Evolutionary conservation across 371 early-diverging fungal species (phyloP), one percentile per base, ranked within the genome.

Genomic region (Furculomyces boomerangus): DNA sequence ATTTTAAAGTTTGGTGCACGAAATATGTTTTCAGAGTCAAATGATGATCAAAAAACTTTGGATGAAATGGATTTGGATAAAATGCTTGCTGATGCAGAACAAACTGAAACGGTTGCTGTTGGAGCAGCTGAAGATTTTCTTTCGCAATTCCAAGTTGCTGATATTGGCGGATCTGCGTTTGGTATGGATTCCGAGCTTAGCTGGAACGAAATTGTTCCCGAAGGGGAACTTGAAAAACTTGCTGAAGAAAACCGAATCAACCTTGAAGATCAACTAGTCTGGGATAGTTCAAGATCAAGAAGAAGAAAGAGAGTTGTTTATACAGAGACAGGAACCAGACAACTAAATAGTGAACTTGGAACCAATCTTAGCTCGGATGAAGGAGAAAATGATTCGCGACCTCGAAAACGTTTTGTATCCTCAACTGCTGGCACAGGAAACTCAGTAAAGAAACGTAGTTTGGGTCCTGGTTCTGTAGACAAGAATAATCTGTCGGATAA

Each of bases 1-100:
- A 89, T 98, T 51, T 78, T 98, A 51, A 93, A 97, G 64, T 98
- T 98, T 70, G 98, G 98, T 24, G 97, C 97, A 0, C 78, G 85
- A 70, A 91, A 90, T 56, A 82, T 98, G 78, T 98, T 98, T 65
- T 78, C 82, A 35, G 76, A 81, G n/a, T 78, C 80, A 14, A 73
- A 76, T 35, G 30, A 32, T 5, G 29, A n/a, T 27, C 75, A 80
- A 29, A 77, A 82, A 64, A 80, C 81, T 56, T 65, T 93, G 32
- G 91, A 89, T 56, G 88, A 94, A 50, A 71, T 96, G 66, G 91
- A 97, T 64, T 63, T 98, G 54, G 96, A 95, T 67, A 90, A 90
- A 57, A 90, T 98, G 61, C 72, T 98, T 32, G 86, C 84, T 10
- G 81, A 88, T 46, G 97, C 96, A 7, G 98, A 97, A 68, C 80